These are phyloP conservation scores for Paecilomyces sp. DNA, from an alignment of 2,329 filamentous ascomycete species.

Conservation along the genomic window DNA sequence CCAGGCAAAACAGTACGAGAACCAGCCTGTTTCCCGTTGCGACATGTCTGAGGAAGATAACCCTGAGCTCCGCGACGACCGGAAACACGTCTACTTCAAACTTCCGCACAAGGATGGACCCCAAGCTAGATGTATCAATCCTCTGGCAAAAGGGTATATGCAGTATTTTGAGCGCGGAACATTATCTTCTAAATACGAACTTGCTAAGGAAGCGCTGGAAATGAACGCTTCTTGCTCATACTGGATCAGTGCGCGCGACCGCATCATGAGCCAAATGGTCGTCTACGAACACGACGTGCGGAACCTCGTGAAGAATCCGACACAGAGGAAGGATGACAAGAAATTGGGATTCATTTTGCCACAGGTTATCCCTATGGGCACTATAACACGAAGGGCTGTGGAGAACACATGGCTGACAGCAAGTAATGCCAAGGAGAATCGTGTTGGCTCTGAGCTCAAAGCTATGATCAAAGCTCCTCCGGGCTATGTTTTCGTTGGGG, in stretches of 20 bases:
- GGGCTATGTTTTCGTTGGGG: conserved; percentile 89
- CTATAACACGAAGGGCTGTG: conserved; percentile 85
- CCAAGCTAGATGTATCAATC: conserved; percentile 72
- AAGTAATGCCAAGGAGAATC: conserved; percentile 91
- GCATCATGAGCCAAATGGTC: conserved; percentile 92
- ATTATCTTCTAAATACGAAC: conserved; percentile 76
- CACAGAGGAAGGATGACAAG: conserved; percentile 12
- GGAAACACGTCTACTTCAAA: conserved; percentile 69
- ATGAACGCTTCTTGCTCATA: conserved; percentile 99
- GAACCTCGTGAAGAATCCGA: conserved; percentile 7
- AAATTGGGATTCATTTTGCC: conserved; percentile 80
- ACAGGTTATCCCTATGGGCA: conserved; percentile 97
- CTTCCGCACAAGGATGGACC: conserved; percentile 95
- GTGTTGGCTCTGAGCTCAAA: conserved; percentile 93
- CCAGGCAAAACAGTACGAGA: conserved; percentile 58
- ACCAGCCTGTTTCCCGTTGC: conserved; percentile 66
- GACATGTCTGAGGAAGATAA: conserved; percentile 72
- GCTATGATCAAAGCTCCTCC: conserved; percentile 90
- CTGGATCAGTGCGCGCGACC: conserved; percentile 92
- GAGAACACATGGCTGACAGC: conserved; percentile 99
- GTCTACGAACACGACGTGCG: conserved; percentile 66
- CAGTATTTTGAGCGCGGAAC: conserved; percentile 85
- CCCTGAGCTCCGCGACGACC: conserved; percentile 58
- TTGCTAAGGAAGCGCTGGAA: conserved; percentile 89
- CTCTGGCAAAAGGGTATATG: conserved; percentile 85